phyloP scores from a whole-genome alignment of 768 basidiomycete species.

The Amanita pallidorosea region DNA sequence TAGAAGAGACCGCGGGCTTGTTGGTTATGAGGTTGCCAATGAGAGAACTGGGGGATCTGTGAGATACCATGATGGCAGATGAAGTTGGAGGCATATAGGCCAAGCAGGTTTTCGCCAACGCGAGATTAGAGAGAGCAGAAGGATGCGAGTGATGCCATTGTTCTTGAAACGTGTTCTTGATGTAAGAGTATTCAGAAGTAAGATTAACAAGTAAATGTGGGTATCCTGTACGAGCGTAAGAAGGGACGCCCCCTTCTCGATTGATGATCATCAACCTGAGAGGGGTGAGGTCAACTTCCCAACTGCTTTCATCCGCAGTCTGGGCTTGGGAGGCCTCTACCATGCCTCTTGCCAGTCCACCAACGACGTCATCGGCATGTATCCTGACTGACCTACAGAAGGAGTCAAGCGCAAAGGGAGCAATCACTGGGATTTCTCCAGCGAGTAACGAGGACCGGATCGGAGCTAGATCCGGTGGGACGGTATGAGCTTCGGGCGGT shows the following conservation, averaged over 20 bases:
- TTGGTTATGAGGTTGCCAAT: slow-evolving; percentile 98
- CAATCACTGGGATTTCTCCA: slow-evolving; percentile 93
- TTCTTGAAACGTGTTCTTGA: slow-evolving; percentile 72
- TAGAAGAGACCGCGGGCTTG: slow-evolving; percentile 92
- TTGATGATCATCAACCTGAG: slow-evolving; percentile 97
- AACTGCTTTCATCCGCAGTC: slow-evolving; percentile 9
- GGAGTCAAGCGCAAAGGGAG: slow-evolving; percentile 88
- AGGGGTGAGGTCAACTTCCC: slow-evolving; percentile 77
- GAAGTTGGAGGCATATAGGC: slow-evolving; percentile 88
- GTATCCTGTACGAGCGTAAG: slow-evolving; percentile 88
- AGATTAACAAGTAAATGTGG: slow-evolving; percentile 97
- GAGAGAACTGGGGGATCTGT: slow-evolving; percentile 89
- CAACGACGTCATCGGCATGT: slow-evolving; percentile 80
- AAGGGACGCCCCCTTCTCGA: slow-evolving; percentile 92
- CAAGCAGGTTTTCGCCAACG: slow-evolving; percentile 78
- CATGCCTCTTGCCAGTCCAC: slow-evolving; percentile 84
- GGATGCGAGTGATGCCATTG: slow-evolving; percentile 74
- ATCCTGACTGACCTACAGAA: slow-evolving; percentile 80
- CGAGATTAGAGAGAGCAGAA: slow-evolving; percentile 76
- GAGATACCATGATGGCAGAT: slow-evolving; percentile 94
- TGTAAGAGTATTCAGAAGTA: slow-evolving; percentile 75
- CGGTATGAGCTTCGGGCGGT: slow-evolving; percentile 69
- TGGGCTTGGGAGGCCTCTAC: slow-evolving; percentile 34
- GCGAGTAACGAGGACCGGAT: slow-evolving; percentile 84
- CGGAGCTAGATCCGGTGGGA: slow-evolving; percentile 68